These are phyloP conservation scores for Candida tammaniensis DNA, from an alignment of 805 yeast species.

Conservation along the genomic window DNA sequence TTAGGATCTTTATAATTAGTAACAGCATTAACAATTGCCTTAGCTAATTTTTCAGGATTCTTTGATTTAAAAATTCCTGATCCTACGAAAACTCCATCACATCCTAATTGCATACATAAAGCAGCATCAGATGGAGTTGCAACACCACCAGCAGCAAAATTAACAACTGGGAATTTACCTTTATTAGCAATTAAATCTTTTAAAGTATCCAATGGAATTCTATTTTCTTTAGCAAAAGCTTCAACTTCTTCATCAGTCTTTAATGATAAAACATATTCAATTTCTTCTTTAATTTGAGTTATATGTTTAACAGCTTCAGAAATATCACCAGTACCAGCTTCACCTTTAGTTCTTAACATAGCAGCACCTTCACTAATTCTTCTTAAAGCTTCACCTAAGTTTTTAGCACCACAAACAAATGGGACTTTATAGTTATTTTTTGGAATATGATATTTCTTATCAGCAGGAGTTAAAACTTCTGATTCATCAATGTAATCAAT, in stretches of 20 bases:
- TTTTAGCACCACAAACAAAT: slow-evolving; percentile 81
- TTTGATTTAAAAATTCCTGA: slow-evolving; percentile 76
- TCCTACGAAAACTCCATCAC: slow-evolving; percentile 34
- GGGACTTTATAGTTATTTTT: slow-evolving; percentile 65
- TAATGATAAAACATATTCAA: slow-evolving; percentile 43
- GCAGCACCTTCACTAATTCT: slow-evolving; percentile 82
- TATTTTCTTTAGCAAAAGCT: slow-evolving; percentile 50
- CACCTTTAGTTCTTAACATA: slow-evolving; percentile 84
- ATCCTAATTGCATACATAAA: slow-evolving; percentile 53
- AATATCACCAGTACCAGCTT: slow-evolving; percentile 86
- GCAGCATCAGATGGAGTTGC: slow-evolving; percentile 91
- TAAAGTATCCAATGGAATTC: slow-evolving; percentile 59
- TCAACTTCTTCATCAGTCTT: slow-evolving; percentile 45
- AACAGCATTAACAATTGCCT: slow-evolving; percentile 77
- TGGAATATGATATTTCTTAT: slow-evolving; percentile 60
- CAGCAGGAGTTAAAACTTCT: slow-evolving; percentile 83
- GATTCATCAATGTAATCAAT: slow-evolving; percentile 83
- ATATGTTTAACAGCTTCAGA: slow-evolving; percentile 80
- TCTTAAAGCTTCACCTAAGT: slow-evolving; percentile 79
- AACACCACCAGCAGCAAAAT: slow-evolving; percentile 86
- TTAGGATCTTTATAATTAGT: slow-evolving; percentile 63
- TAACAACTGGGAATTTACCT: slow-evolving; percentile 76
- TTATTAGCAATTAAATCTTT: slow-evolving; percentile 44
- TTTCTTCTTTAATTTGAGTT: slow-evolving; percentile 55
- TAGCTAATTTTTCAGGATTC: slow-evolving; percentile 70